These are phyloP conservation scores for Aleurites moluccanus DNA, from an alignment of 441 rosid species.

Conservation along the genomic window DNA sequence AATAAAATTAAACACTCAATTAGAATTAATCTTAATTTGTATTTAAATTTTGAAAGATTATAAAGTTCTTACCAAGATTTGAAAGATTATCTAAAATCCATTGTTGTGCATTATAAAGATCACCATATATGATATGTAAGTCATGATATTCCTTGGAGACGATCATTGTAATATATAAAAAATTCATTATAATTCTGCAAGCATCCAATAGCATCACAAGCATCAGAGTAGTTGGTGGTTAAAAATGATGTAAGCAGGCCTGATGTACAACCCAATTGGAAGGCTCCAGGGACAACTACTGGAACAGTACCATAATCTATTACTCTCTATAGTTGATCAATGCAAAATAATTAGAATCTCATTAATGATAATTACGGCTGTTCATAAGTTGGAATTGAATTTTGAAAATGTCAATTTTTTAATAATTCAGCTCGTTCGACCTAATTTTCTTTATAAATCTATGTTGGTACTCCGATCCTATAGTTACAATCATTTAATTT, in stretches of 20 bases:
- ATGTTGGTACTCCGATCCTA: no score
- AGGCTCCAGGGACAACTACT: slow-evolving; percentile 12
- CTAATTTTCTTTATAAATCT: no score
- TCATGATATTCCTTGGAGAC: slow-evolving; percentile 15
- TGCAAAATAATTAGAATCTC: background rate
- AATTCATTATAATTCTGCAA: slow-evolving; percentile 9
- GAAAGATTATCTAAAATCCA: background rate
- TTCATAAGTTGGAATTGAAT: no score
- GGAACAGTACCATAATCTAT: background rate
- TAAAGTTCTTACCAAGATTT: slow-evolving; percentile 5
- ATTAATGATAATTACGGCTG: no score
- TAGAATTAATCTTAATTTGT: no score
- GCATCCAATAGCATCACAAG: slow-evolving; percentile 11
- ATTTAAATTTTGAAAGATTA: no score
- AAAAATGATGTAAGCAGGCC: background rate
- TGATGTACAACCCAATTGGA: slow-evolving; percentile 13
- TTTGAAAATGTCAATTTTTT: no score
- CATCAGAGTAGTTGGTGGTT: background rate
- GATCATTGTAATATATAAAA: background rate
- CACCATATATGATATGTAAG: slow-evolving; percentile 7
- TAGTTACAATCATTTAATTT: no score
- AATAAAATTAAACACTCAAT: no score
- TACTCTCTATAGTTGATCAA: background rate
- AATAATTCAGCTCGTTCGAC: no score
- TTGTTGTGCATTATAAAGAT: background rate